Percentiles rank a stretch among this genome's conserved stretches.
Evolutionary conservation across 352 stramenopile species (phyloP).

Genomic region (Phytophthora quininea): DNA sequence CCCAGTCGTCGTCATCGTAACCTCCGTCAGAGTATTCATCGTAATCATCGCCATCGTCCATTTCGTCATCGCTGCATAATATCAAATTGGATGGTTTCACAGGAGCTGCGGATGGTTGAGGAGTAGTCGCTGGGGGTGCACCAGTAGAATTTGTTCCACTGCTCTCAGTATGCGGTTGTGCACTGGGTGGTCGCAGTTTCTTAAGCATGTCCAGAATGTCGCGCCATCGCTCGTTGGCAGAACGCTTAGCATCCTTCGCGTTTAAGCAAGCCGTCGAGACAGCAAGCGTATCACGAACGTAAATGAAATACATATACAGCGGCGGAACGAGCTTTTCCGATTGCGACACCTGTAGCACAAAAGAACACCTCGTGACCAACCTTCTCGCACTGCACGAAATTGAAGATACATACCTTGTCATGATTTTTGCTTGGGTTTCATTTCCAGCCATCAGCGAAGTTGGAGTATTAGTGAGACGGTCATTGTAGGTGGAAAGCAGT

Average conservation of each 20-base stretch:
- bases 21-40: constrained; percentile 45
- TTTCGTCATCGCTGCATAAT: constrained; percentile 68
- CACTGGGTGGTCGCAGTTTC: constrained; percentile 20
- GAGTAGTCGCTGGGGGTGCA: neutral
- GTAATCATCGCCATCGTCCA: constrained; percentile 66
- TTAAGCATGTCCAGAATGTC: constrained; percentile 62
- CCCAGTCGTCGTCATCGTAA: constrained; percentile 40
- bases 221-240: constrained; percentile 72
- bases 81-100: constrained; percentile 48
- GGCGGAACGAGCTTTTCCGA: constrained; percentile 46
- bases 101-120: constrained; percentile 1
- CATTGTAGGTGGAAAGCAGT: constrained; percentile 53
- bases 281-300: constrained; percentile 42
- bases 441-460: constrained; percentile 73
- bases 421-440: constrained; percentile 56
- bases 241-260: constrained; percentile 75
- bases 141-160: constrained; percentile 11
- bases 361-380: neutral
- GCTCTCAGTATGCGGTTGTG: constrained; percentile 9
- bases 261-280: constrained; percentile 70
- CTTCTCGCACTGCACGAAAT: neutral
- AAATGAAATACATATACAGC: constrained; percentile 63
- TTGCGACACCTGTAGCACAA: constrained; percentile 25
- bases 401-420: constrained; percentile 33
- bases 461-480: constrained; percentile 46